These are phyloP conservation scores for Hemisphaericaspora subhashii DNA, from an alignment of 1,139 yeast genomes.

Conservation along the genomic window DNA sequence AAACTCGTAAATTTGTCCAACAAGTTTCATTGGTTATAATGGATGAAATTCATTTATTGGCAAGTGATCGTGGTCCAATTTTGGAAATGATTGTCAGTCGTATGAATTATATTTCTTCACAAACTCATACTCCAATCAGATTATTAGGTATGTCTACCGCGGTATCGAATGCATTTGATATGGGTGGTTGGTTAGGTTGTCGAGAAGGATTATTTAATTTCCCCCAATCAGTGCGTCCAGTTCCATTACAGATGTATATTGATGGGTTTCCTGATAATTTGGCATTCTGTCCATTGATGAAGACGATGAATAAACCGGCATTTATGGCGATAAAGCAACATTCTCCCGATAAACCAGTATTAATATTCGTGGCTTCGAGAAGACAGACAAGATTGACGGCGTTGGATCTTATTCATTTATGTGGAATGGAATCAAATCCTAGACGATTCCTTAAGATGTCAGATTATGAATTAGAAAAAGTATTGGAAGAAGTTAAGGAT, in stretches of 20 bases:
- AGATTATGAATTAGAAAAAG: constrained; percentile 71
- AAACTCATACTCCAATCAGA: constrained; percentile 73
- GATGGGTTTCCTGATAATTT: constrained; percentile 96
- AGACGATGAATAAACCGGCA: constrained; percentile 97
- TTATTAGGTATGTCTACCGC: constrained; percentile 95
- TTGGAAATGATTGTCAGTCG: constrained; percentile 98
- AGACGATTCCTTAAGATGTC: constrained; percentile 77
- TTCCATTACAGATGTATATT: constrained; percentile 94
- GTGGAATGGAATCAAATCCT: constrained; percentile 95
- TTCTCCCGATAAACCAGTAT: constrained; percentile 88
- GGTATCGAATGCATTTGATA: constrained; percentile 94
- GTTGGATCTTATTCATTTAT: constrained; percentile 83
- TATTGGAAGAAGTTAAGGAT: constrained; percentile 72
- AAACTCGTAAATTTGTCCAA: constrained; percentile 89
- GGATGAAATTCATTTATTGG: constrained; percentile 97
- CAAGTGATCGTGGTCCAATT: constrained; percentile 97
- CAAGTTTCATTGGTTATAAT: constrained; percentile 87
- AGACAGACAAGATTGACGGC: constrained; percentile 96
- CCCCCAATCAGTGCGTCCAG: constrained; percentile 95
- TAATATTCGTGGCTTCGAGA: constrained; percentile 95
- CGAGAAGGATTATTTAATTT: constrained; percentile 88
- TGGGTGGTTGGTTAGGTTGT: constrained; percentile 98
- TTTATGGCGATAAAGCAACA: constrained; percentile 95
- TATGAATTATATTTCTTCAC: constrained; percentile 86
- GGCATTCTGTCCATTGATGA: constrained; percentile 95